Conservation (phyloP, 2,329 filamentous ascomycete species). For the Diaporthe citriasiana region DNA sequence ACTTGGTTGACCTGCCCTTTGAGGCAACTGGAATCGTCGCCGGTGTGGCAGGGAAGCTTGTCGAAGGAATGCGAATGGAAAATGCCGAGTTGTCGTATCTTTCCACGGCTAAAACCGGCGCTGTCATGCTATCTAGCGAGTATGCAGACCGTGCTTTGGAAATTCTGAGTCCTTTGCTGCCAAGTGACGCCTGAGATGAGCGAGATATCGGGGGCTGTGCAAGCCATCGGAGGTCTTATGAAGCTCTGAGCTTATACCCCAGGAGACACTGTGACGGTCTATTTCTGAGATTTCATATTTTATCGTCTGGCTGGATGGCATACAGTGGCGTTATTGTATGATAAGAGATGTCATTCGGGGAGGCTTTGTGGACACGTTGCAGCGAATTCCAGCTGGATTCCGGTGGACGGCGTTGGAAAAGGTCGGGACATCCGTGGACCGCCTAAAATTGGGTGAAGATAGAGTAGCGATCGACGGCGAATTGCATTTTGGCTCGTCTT, state of each 20-base stretch:
- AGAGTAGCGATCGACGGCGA: background rate
- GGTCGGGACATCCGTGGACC: background rate
- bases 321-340: constrained; percentile 30
- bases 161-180: constrained; percentile 71
- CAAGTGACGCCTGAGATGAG: constrained; percentile 48
- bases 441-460: background rate
- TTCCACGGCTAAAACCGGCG: constrained; percentile 88
- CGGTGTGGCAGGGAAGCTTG: constrained; percentile 87
- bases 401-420: background rate
- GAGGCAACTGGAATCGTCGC: constrained; percentile 96
- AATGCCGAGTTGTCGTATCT: constrained; percentile 89
- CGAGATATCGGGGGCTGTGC: background rate
- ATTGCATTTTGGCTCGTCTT: background rate
- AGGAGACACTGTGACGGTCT: background rate
- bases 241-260: background rate
- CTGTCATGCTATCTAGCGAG: constrained; percentile 85
- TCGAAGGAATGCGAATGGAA: constrained; percentile 74
- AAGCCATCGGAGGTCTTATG: background rate
- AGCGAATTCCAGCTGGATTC: background rate
- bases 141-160: constrained; percentile 81
- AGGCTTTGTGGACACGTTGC: background rate
- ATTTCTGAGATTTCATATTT: background rate
- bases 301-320: constrained; percentile 19
- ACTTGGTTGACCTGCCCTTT: constrained; percentile 83
- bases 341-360: background rate